Conservation (phyloP, 768 basidiomycete genomes). For the Tylopilus sp. region DNA sequence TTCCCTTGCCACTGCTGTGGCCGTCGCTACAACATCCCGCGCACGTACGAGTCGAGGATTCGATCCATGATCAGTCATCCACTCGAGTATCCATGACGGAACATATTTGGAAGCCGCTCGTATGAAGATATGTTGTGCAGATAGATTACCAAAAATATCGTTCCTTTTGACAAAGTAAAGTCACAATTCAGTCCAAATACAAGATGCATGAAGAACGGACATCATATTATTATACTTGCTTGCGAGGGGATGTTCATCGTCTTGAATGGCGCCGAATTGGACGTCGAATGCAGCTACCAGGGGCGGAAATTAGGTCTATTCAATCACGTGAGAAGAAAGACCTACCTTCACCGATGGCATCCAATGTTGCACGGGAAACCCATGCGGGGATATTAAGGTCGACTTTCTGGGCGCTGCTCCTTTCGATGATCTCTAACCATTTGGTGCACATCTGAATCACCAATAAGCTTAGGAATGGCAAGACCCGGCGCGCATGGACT, state of each 20-base stretch:
- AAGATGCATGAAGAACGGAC: constrained; percentile 6
- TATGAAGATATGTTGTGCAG: constrained; percentile 16
- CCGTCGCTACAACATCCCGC: constrained; percentile 7
- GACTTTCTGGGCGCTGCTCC: constrained; percentile 4
- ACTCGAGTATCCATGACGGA: constrained; percentile 28
- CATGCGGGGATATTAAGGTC: constrained; percentile 25
- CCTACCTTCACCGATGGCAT: constrained; percentile 49
- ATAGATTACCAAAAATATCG: constrained; percentile 19
- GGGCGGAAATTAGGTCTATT: background rate
- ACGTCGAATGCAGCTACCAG: constrained; percentile 53
- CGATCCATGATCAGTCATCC: constrained; percentile 29
- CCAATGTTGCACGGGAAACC: constrained; percentile 45
- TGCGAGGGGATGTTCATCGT: constrained; percentile 11
- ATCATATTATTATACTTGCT: constrained; percentile 8
- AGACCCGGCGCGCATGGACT: background rate
- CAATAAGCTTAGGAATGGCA: background rate
- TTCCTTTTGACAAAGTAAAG: background rate
- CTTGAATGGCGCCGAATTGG: constrained; percentile 32
- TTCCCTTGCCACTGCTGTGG: constrained; percentile 10
- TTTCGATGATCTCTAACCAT: constrained; percentile 22
- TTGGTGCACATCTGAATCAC: constrained; percentile 18
- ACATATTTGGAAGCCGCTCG: constrained; percentile 12
- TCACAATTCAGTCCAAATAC: background rate
- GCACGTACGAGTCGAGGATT: constrained; percentile 18
- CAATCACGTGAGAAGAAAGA: background rate